Conservation (phyloP, 345 rosid species). For the Firmiana major region DNA sequence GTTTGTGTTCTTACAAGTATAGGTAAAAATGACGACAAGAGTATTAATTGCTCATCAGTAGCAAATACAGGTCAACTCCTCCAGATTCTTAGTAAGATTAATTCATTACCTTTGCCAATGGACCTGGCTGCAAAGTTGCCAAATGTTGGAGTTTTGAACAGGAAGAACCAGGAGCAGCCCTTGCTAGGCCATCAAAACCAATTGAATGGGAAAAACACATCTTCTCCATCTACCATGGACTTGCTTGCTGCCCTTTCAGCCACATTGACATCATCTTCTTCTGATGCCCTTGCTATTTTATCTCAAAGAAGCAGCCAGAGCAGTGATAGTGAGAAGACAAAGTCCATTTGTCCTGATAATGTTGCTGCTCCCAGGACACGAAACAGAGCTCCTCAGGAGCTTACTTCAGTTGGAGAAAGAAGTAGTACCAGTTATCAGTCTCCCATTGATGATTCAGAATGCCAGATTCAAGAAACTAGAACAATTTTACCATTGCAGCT, state of each 20-base stretch:
- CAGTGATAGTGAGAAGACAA: conserved; percentile 59
- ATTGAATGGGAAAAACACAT: conserved; percentile 31
- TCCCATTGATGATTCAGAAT: conserved; percentile 68
- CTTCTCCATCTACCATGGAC: conserved; percentile 71
- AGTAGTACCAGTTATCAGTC: conserved; percentile 69
- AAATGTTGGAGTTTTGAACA: conserved; percentile 41
- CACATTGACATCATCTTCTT: conserved; percentile 57
- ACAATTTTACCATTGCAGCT: conserved; percentile 71
- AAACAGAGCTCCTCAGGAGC: conserved; percentile 39
- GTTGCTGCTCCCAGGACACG: conserved; percentile 32
- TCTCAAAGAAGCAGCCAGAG: conserved; percentile 63
- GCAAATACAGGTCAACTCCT: conserved; percentile 70
- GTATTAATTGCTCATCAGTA: conserved; percentile 30
- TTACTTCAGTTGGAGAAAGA: conserved; percentile 53
- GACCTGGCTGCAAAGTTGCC: conserved; percentile 68
- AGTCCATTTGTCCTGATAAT: conserved; percentile 39
- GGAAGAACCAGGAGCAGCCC: conserved; percentile 40
- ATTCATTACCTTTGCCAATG: conserved; percentile 68
- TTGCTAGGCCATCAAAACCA: conserved; percentile 37
- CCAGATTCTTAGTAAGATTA: conserved; percentile 76
- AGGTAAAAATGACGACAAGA: conserved; percentile 57
- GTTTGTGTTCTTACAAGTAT: conserved; percentile 13
- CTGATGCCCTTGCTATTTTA: conserved; percentile 49
- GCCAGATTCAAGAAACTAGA: conserved; percentile 51
- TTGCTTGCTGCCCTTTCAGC: conserved; percentile 70